phyloP scores from a whole-genome alignment of 129 eudicot species.

The Flaveria ramosissima region DNA sequence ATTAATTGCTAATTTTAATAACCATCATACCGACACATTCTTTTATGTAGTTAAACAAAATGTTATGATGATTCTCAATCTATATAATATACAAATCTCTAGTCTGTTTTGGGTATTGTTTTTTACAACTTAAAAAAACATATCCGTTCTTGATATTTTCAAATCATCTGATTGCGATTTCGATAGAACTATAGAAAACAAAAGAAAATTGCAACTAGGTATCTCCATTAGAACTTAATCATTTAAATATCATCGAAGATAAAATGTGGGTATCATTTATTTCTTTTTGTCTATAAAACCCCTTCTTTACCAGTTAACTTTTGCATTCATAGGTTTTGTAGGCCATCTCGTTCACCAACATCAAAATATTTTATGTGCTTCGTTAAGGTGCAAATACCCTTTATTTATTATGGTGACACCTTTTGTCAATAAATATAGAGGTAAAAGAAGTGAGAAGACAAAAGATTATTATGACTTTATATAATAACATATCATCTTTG shows the following conservation, averaged over 20 bases:
- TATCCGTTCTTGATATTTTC: too few relatives aligned
- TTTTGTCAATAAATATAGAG: neutral
- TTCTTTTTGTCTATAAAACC: neutral
- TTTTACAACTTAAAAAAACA: too few relatives aligned
- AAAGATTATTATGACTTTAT: neutral
- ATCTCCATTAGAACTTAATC: neutral
- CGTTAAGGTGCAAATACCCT: neutral
- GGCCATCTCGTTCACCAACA: too few relatives aligned
- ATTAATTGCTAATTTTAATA: too few relatives aligned
- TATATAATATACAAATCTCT: too few relatives aligned
- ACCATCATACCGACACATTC: too few relatives aligned
- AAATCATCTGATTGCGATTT: too few relatives aligned
- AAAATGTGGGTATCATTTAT: neutral
- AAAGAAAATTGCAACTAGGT: neutral
- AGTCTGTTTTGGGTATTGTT: too few relatives aligned
- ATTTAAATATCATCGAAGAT: neutral
- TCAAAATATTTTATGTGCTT: neutral
- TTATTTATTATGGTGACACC: neutral
- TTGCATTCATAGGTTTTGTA: neutral
- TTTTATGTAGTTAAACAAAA: too few relatives aligned
- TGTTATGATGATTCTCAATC: too few relatives aligned
- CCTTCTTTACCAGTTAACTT: neutral
- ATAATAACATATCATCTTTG: constrained; percentile 1
- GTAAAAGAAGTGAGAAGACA: neutral
- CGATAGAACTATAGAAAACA: too few relatives aligned